Evolutionary conservation across 2,329 filamentous ascomycete genomes (phyloP).

Genomic region (Anthostomella pinea): DNA sequence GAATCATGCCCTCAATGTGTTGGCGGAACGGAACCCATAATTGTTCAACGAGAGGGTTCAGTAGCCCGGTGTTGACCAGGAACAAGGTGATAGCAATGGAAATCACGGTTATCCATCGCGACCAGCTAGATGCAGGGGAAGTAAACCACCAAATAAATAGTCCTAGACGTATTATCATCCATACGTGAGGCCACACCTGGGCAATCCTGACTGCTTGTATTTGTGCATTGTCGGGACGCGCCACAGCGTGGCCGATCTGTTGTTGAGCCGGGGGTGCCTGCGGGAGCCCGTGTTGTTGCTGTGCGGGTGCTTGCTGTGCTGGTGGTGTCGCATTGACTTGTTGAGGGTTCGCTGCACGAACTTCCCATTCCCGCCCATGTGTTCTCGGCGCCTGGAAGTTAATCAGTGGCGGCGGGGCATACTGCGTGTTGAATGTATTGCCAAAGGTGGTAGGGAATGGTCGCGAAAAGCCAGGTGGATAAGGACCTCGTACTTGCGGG

Average conservation of each 20-base stretch:
- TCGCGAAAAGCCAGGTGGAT: constrained; percentile 13
- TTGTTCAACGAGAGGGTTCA: constrained; percentile 54
- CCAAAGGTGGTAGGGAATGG: constrained; percentile 7
- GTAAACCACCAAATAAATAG: constrained; percentile 66
- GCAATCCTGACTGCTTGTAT: constrained; percentile 37
- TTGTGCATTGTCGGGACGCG: constrained; percentile 29
- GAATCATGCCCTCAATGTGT: constrained; percentile 59
- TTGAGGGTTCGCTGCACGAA: constrained; percentile 18
- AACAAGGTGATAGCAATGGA: constrained; percentile 54
- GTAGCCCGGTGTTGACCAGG: constrained; percentile 56
- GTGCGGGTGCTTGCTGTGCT: constrained; percentile 27
- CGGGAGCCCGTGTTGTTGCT: constrained; percentile 27
- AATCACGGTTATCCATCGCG: constrained; percentile 55
- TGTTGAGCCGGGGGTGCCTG: constrained; percentile 27
- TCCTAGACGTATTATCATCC: constrained; percentile 56
- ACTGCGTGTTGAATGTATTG: constrained; percentile 11
- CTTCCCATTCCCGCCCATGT: too few species aligned
- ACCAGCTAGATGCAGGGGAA: constrained; percentile 55
- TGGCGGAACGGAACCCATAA: constrained; percentile 55
- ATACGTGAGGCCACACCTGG: constrained; percentile 58
- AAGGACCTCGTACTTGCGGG: constrained; percentile 31
- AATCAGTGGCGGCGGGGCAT: constrained; percentile 16
- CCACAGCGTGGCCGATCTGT: constrained; percentile 28
- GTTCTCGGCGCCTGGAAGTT: constrained; percentile 9
- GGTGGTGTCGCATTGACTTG: constrained; percentile 23